Conservation (phyloP, 1,139 yeast species). For the Debaryomyces coudertii region DNA sequence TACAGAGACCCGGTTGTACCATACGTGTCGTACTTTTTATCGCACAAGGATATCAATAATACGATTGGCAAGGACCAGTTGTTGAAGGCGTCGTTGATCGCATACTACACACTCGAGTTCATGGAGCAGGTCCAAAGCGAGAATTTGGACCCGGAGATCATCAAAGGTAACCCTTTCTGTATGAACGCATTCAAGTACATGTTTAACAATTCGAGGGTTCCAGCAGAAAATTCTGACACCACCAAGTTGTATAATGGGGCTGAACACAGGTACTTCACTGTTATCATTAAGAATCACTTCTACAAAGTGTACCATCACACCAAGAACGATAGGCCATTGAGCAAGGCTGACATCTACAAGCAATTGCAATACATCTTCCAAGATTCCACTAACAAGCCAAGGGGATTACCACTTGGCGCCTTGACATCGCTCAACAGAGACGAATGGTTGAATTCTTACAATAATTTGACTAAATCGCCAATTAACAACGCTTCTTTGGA, state of each 20-base stretch:
- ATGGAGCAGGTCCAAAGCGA: slow-evolving; percentile 59
- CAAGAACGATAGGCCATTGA: slow-evolving; percentile 54
- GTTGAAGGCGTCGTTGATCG: slow-evolving; percentile 70
- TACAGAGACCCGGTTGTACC: slow-evolving; percentile 95
- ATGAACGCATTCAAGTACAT: slow-evolving; percentile 91
- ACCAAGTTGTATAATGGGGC: slow-evolving; percentile 51
- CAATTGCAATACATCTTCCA: slow-evolving; percentile 63
- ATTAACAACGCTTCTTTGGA: slow-evolving; percentile 62
- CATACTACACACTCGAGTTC: slow-evolving; percentile 56
- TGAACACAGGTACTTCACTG: slow-evolving; percentile 73
- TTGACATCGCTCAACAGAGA: slow-evolving; percentile 88
- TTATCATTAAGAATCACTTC: slow-evolving; percentile 76
- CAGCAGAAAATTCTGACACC: slow-evolving; percentile 61
- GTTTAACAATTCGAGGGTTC: slow-evolving; percentile 89
- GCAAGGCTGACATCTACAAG: slow-evolving; percentile 64
- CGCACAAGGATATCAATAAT: slow-evolving; percentile 70
- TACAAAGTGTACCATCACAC: slow-evolving; percentile 77
- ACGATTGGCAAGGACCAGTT: slow-evolving; percentile 70
- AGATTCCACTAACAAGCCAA: slow-evolving; percentile 38
- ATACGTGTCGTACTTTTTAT: slow-evolving; percentile 86
- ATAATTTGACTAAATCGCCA: slow-evolving; percentile 58
- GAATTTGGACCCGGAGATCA: slow-evolving; percentile 73
- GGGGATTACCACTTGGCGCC: slow-evolving; percentile 67
- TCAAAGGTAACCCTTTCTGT: slow-evolving; percentile 82
- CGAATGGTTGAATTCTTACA: slow-evolving; percentile 68